Evolutionary conservation across 2,329 filamentous ascomycete genomes (phyloP), one percentile per base, ranked within the genome.

Genomic region (Apiospora rasikravindrae): DNA sequence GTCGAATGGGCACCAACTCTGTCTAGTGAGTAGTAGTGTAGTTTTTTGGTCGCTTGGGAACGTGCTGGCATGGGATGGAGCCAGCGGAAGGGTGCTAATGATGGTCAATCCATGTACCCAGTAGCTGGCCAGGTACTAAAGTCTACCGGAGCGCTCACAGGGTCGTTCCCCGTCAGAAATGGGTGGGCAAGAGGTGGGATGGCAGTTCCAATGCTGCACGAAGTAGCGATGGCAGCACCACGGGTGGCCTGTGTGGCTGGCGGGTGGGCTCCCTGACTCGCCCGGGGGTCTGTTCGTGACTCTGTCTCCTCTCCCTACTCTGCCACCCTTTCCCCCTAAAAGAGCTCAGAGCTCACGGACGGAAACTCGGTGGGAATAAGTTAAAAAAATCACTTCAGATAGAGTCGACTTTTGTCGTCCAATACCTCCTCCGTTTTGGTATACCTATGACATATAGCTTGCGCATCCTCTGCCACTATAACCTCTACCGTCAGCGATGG

Each of bases 201-300:
- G 57, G 57, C 57, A 64, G 57, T 64, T 64, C 51, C 29, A 61
- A 61, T 61, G 57, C 57, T 64, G 57, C 57, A 40, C 33, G 16
- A 64, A 64, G 57, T 33, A 64, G 57, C 57, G 19, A 4, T 64
- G 57, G 57, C 57, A 64, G 57, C 57, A n/a, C 57, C 57, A n/a
- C 57, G 57, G 57, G 33, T 61, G 53, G 53, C 53, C 53, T 61
- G 53, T 61, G 53, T 61, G 53, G 53, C 53, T 61, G 53, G 53
- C 53, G 53, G 53, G 53, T 61, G 29, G 53, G 8, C 53, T 61
- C 53, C 53, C 19, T 64, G 57, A 64, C 57, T 64, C 33, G 57
- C 33, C 19, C 33, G 57, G 22, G 57, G 57, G 29, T 64, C 33
- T 64, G 33, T 64, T 64, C 57, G 33, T 64, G 57, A 40, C 57